phyloP scores from a whole-genome alignment of 345 rosid genomes.

The Brassica cretica region DNA sequence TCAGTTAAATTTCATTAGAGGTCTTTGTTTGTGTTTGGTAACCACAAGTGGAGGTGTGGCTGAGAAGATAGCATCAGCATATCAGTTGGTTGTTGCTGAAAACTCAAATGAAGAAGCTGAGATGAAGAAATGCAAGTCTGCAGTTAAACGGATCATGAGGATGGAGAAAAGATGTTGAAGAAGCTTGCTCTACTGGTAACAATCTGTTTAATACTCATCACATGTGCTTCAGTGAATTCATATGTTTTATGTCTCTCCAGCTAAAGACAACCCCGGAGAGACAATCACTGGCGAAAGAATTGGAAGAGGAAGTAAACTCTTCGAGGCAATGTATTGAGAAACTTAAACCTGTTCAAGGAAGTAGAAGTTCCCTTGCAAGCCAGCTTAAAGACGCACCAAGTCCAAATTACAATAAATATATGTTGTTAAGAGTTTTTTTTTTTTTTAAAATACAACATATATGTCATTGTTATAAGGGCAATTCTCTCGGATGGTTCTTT shows the following conservation, averaged over 20 bases:
- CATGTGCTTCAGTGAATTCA: neutral
- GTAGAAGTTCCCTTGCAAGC: constrained; percentile 67
- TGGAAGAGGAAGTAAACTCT: constrained; percentile 71
- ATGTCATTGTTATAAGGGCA: neutral
- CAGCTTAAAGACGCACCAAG: constrained; percentile 79
- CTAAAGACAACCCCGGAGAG: constrained; percentile 58
- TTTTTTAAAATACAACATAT: no score
- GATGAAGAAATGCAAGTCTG: constrained; percentile 79
- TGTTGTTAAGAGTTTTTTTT: no score
- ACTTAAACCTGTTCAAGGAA: constrained; percentile 73
- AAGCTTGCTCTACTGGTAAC: constrained; percentile 65
- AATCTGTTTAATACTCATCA: neutral
- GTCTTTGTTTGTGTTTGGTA: neutral
- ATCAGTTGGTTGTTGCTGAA: constrained; percentile 70
- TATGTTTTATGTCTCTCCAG: constrained; percentile 40
- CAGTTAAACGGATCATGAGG: constrained; percentile 64
- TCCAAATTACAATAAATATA: constrained; percentile 28
- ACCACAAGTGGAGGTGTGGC: constrained; percentile 75
- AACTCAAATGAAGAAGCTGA: constrained; percentile 72
- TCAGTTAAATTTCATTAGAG: constrained; percentile 10
- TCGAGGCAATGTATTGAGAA: constrained; percentile 76
- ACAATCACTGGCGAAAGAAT: constrained; percentile 58
- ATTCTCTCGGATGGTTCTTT: no score
- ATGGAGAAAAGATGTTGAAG: constrained; percentile 76
- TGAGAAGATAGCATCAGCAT: constrained; percentile 91